Percentiles rank a stretch among this genome's conserved stretches.
Evolutionary conservation across 2,329 filamentous ascomycete genomes (phyloP).

Genomic region (Pestalotiopsis fici): DNA sequence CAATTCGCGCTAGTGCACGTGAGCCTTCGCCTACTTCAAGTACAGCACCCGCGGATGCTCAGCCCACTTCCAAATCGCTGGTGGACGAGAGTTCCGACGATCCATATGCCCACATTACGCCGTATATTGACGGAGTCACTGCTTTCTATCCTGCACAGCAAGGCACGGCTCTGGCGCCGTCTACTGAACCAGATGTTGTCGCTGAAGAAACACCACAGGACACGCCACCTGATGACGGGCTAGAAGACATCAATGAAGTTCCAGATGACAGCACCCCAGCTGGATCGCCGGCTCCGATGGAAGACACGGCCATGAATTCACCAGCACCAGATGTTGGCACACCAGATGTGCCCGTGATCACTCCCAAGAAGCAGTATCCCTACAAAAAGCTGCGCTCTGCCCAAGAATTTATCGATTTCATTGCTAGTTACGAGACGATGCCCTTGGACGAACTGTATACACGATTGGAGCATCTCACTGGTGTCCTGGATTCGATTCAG

Average conservation of each 20-base stretch:
- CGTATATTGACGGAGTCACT: slow-evolving; percentile 24
- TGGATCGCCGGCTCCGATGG: slow-evolving; percentile 21
- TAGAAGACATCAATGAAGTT: slow-evolving; percentile 24
- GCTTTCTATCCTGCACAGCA: slow-evolving; percentile 24
- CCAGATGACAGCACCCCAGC: slow-evolving; percentile 32
- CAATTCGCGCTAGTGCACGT: background rate
- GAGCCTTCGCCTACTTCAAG: background rate
- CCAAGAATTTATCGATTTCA: slow-evolving; percentile 46
- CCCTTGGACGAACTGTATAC: slow-evolving; percentile 45
- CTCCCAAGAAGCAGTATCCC: slow-evolving; percentile 35
- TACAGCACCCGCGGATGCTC: background rate
- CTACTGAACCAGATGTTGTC: slow-evolving; percentile 18
- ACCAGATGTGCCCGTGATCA: slow-evolving; percentile 12
- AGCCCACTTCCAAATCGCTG: background rate
- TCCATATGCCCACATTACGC: slow-evolving; percentile 27
- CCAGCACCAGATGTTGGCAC: slow-evolving; percentile 29
- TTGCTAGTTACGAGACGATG: slow-evolving; percentile 54
- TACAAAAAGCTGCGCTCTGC: slow-evolving; percentile 54
- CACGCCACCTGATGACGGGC: slow-evolving; percentile 20
- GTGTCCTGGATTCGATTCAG: slow-evolving; percentile 52
- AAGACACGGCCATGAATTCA: slow-evolving; percentile 36
- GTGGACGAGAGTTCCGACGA: slow-evolving; percentile 9
- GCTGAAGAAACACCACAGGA: slow-evolving; percentile 17
- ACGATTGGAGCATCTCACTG: slow-evolving; percentile 44
- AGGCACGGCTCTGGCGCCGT: slow-evolving; percentile 10